Percentiles rank a stretch among this genome's conserved stretches.
These are phyloP conservation scores for Rosa persica DNA, from an alignment of 306 rosid species.

Conservation along the genomic window DNA sequence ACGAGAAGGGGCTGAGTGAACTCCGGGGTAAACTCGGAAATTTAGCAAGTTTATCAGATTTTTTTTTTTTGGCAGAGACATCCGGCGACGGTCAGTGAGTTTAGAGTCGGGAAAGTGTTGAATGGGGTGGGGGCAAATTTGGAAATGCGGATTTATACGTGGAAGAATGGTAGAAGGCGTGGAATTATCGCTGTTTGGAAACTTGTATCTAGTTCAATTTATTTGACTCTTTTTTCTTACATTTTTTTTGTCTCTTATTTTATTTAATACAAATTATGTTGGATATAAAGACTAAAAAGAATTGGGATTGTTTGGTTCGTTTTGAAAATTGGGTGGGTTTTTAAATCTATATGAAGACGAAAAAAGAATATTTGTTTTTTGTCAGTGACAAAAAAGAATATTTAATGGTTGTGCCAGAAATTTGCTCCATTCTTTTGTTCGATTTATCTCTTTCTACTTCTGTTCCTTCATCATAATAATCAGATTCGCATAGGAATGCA, in stretches of 20 bases:
- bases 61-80: neutral
- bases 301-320: too few species aligned
- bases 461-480: too few species aligned
- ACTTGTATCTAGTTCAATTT: neutral
- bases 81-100: neutral
- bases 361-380: too few species aligned
- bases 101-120: neutral
- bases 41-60: neutral
- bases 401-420: too few species aligned
- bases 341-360: too few species aligned
- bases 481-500: too few species aligned
- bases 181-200: neutral
- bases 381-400: too few species aligned
- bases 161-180: neutral
- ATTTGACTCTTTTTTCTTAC: neutral
- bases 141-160: neutral
- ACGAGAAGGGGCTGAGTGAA: conserved; percentile 37
- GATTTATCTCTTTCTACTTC: too few species aligned
- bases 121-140: neutral
- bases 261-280: neutral
- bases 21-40: neutral
- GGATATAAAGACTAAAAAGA: too few species aligned
- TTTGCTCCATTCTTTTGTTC: too few species aligned
- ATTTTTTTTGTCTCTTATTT: neutral
- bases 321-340: too few species aligned